Evolutionary conservation across 1,284 basidiomycete species (phyloP), one percentile per base, ranked within the genome.

Genomic region (Microbotryum intermedium): DNA sequence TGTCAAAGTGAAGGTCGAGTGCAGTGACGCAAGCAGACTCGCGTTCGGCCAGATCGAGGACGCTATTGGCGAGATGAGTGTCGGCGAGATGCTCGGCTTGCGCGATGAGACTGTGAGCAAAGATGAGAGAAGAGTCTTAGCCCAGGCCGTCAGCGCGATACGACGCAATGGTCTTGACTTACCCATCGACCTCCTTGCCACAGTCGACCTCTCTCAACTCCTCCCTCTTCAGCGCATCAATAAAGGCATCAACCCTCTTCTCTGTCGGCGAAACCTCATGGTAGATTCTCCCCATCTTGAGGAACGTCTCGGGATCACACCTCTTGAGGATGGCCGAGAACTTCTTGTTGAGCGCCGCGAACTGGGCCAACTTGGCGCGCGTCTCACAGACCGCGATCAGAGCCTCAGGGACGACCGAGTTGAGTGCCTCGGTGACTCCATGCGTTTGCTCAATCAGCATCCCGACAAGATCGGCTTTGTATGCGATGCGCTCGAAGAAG

Each of bases 131-230:
- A 4, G 10, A 39, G 4, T 16, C 4, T 48, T 48, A 21, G 46
- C 46, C 26, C 16, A 11, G 6, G 46, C n/a, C 6, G 7, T 48
- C n/a, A 11, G 13, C 21, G 21, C 44, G n/a, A 3, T 29, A 29
- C 6, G 11, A 21, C 13, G 9, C 39, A 45, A 11, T 18, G 50
- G 20, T 16, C 28, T 21, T 11, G 11, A 77, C 84, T 59, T 69
- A 91, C 90, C 88, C 90, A 64, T 81, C 79, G 50, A 97, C 81
- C 71, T 97, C 93, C 67, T 81, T 84, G 18, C 88, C 89, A 74
- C 92, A 97, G 68, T 95, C 91, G 75, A 85, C 82, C 75, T 94
- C 93, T 48, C 87, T 82, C 77, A 98, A 90, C 74, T 91, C 91
- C 67, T 97, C 90, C 48, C 84, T 80, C 50, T 87, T 81, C 16